phyloP scores from a whole-genome alignment of 2,329 filamentous ascomycete genomes.

The Zymoseptoria brevis region DNA sequence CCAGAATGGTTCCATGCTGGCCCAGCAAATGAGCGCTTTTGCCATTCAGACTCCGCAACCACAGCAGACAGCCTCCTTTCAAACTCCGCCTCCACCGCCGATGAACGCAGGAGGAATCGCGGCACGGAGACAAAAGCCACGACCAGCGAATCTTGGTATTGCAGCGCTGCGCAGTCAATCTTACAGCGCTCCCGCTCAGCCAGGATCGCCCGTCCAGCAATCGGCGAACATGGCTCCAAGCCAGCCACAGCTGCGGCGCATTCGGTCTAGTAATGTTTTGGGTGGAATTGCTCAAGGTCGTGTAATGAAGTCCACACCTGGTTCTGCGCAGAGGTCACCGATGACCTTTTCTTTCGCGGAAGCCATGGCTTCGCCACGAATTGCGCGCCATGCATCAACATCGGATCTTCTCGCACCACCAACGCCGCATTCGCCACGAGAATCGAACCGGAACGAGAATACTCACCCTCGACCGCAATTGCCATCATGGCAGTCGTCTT shows the following conservation, averaged over 20 bases:
- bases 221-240: conserved; percentile 53
- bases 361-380: conserved; percentile 41
- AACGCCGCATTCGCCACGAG: conserved; percentile 41
- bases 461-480: conserved; percentile 20
- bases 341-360: conserved; percentile 40
- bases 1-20: conserved; percentile 24
- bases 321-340: conserved; percentile 43
- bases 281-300: conserved; percentile 36
- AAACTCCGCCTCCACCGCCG: conserved; percentile 28
- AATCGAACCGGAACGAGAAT: conserved; percentile 24
- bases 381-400: conserved; percentile 30
- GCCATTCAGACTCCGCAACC: conserved; percentile 28
- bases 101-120: conserved; percentile 29
- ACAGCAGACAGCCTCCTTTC: conserved; percentile 25
- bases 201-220: conserved; percentile 38
- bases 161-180: conserved; percentile 37
- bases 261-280: conserved; percentile 41
- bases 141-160: conserved; percentile 37
- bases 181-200: conserved; percentile 30
- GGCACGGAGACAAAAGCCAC: conserved; percentile 31
- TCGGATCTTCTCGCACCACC: conserved; percentile 39
- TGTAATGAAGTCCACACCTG: conserved; percentile 38
- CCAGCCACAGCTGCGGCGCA: conserved; percentile 51
- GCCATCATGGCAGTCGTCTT: conserved; percentile 34
- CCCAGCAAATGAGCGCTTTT: conserved; percentile 31